These are phyloP conservation scores for Fusarium torulosum DNA, from an alignment of 2,329 filamentous ascomycete genomes.

Conservation along the genomic window DNA sequence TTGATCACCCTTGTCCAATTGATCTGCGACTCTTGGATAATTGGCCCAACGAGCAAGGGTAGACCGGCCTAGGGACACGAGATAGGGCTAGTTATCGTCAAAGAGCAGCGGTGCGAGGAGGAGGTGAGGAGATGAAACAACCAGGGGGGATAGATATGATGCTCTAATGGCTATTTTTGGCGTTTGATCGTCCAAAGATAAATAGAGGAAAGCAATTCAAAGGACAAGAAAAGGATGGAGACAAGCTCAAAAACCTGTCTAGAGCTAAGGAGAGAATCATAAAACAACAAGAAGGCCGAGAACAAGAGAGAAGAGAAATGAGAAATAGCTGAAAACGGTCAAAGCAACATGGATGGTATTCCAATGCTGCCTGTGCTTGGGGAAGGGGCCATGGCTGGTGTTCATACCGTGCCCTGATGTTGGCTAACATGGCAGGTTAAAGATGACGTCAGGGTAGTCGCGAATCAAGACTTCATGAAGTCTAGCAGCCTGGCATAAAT, in stretches of 20 bases:
- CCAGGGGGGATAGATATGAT: constrained; percentile 25
- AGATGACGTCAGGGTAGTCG: constrained; percentile 24
- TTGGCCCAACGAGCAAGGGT: constrained; percentile 28
- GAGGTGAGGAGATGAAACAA: constrained; percentile 34
- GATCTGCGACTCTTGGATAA: constrained; percentile 28
- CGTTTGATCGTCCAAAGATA: constrained; percentile 18
- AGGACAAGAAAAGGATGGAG: constrained; percentile 8
- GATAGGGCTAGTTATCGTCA: constrained; percentile 31
- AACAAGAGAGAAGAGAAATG: constrained; percentile 1
- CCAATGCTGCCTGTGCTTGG: background rate
- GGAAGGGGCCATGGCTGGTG: constrained; percentile 8
- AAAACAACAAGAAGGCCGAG: constrained; percentile 1
- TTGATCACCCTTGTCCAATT: constrained; percentile 38
- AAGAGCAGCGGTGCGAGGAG: constrained; percentile 24
- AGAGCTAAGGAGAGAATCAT: constrained; percentile 13
- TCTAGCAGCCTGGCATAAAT: background rate
- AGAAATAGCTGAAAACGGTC: background rate
- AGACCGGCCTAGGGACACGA: constrained; percentile 21
- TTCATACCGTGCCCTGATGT: constrained; percentile 1
- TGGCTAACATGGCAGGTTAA: constrained; percentile 7
- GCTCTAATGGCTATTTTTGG: constrained; percentile 29
- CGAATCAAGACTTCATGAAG: background rate
- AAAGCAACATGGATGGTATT: background rate
- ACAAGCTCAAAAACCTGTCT: constrained; percentile 10
- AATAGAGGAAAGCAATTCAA: constrained; percentile 17